Base-by-base conservation (phyloP, 306 rosid species). In the Dalbergia cochinchinensis region DNA sequence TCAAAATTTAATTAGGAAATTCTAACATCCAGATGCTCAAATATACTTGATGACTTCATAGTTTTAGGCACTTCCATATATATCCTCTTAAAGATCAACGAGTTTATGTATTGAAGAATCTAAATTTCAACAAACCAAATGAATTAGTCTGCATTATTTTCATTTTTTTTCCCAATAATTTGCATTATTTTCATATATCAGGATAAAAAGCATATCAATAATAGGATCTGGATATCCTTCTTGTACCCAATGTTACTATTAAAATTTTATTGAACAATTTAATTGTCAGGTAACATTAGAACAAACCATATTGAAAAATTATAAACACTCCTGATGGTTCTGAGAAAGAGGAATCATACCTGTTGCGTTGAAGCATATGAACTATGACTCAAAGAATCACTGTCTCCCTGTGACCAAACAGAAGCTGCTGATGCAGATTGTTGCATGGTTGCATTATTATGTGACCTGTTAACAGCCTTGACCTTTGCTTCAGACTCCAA, bases 361-460 rank as follows among this genome's bases (percentile, higher is more conserved):
- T 90, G 88, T 63, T 84, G 90, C 34, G 77, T 74, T 76, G 90
- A 85, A 64, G 80, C 64, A 61, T 82, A 34, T 34, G 83, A 78
- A 15, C 67, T 15, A 48, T 37, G 79, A 74, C 85, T 50, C 42
- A 85, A 78, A 72, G 78, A 85, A 85, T 85, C 86, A 50, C 14
- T 41, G 35, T 67, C 76, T 67, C 37, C 84, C 10, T 14, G 61
- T 34, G 57, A 39, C 48, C 58, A 53, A 63, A 72, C 74, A 82
- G 73, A 75, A 20, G 66, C 26, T 22, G 35, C 41, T 75, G 83
- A 42, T 79, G 80, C 84, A 77, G 73, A 59, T 75, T 60, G 78
- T 73, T 62, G 74, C 50, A 55, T 44, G 71, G 80, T 76, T 69
- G 65, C 73, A 74, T 31, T 63, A 84, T 42, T 73, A 65, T 48